phyloP scores from a whole-genome alignment of 2,329 filamentous ascomycete species.

The Claviceps lovelessii region DNA sequence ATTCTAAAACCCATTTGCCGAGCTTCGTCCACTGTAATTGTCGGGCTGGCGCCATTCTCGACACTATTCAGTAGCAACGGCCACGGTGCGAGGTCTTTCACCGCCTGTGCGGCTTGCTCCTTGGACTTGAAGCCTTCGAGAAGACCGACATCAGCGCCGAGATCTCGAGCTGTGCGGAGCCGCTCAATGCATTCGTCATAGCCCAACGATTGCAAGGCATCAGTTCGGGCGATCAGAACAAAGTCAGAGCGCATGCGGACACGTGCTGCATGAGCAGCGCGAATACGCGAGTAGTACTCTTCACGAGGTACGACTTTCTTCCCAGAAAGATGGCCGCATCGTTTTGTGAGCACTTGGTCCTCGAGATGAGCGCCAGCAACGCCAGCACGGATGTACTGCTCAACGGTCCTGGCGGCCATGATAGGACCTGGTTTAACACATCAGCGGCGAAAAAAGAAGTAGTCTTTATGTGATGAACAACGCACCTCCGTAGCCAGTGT shows the following conservation, averaged over 20 bases:
- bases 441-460: neutral
- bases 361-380: constrained; percentile 48
- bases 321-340: constrained; percentile 48
- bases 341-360: constrained; percentile 50
- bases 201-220: constrained; percentile 41
- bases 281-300: constrained; percentile 39
- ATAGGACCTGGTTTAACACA: constrained; percentile 23
- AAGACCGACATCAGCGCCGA: constrained; percentile 45
- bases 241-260: constrained; percentile 38
- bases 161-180: constrained; percentile 34
- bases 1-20: constrained; percentile 41
- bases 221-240: constrained; percentile 50
- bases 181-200: constrained; percentile 42
- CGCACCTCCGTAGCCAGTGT: constrained; percentile 41
- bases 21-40: constrained; percentile 38
- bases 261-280: constrained; percentile 38
- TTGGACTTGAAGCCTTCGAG: constrained; percentile 42
- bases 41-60: constrained; percentile 40
- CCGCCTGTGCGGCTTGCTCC: constrained; percentile 33
- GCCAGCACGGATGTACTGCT: constrained; percentile 37
- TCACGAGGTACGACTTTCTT: constrained; percentile 44
- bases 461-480: neutral
- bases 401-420: constrained; percentile 38
- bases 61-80: constrained; percentile 44
- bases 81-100: constrained; percentile 32